These are phyloP conservation scores for Suillus discolor DNA, from an alignment of 768 basidiomycete species.

Conservation along the genomic window DNA sequence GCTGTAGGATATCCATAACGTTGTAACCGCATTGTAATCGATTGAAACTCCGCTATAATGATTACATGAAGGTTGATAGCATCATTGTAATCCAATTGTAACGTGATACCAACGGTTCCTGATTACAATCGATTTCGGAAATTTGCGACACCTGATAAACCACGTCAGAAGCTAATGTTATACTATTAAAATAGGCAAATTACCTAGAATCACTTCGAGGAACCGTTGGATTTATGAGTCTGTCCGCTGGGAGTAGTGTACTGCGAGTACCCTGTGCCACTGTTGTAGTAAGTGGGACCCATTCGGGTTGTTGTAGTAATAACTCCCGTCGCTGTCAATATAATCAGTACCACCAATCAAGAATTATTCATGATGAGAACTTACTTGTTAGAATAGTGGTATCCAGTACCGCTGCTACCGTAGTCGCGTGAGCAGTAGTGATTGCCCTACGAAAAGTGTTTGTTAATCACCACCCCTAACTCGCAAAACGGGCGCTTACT, in stretches of 20 bases:
- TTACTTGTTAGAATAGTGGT: conserved; percentile 66
- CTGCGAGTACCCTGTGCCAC: conserved; percentile 44
- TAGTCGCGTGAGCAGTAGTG: conserved; percentile 60
- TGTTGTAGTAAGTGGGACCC: conserved; percentile 64
- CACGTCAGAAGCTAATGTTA: neutral
- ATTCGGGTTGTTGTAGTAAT: conserved; percentile 65
- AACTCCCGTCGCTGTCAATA: conserved; percentile 49
- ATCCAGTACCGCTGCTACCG: conserved; percentile 43
- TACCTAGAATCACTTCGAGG: conserved; percentile 24
- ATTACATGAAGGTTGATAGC: no score
- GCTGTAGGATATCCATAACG: no score
- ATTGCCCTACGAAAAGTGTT: conserved; percentile 47
- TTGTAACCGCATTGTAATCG: no score
- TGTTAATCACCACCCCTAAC: neutral
- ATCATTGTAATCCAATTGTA: no score
- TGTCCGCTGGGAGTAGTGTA: conserved; percentile 52
- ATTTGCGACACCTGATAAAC: neutral
- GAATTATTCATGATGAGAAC: conserved; percentile 15
- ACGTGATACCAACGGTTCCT: no score
- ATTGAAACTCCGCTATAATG: no score
- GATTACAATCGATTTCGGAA: no score
- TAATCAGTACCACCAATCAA: neutral
- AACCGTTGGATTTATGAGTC: conserved; percentile 27
- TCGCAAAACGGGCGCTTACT: conserved; percentile 34
- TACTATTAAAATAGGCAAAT: neutral